A percentile compares a stretch with the other conserved stretches of the same genome.
Conservation (phyloP, 169 alveolate genomes). For the Blepharisma undulans region DNA sequence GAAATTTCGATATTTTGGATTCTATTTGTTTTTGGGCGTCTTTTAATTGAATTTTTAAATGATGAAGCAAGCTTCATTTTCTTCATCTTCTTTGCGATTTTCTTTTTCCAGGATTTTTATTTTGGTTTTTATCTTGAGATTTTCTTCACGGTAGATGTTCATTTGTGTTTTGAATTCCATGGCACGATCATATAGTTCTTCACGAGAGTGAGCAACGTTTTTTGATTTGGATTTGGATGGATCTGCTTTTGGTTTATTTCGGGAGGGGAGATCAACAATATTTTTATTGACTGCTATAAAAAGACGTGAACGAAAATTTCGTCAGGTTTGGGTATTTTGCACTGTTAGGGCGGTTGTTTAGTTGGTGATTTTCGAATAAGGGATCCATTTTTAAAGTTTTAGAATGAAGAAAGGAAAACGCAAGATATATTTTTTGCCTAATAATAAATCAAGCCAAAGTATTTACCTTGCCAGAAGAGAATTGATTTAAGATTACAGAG, state of each 20-base stretch:
- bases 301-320: neutral
- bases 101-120: constrained; percentile 50
- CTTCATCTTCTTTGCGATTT: constrained; percentile 39
- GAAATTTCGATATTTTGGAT: constrained; percentile 44
- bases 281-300: neutral
- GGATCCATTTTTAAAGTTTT: neutral
- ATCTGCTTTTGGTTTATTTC: neutral
- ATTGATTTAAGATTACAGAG: too few relatives aligned
- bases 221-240: neutral
- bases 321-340: neutral
- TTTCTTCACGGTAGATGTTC: constrained; percentile 51
- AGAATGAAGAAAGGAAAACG: neutral
- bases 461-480: too few relatives aligned
- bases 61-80: constrained; percentile 3
- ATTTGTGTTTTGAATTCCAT: constrained; percentile 38
- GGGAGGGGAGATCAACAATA: neutral
- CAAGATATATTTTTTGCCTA: too few relatives aligned
- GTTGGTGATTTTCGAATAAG: neutral
- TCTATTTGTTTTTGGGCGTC: constrained; percentile 42
- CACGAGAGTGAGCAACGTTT: neutral
- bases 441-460: too few relatives aligned
- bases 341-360: constrained; percentile 1
- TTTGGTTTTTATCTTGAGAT: constrained; percentile 46
- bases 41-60: constrained; percentile 35
- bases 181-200: constrained; percentile 44